phyloP scores from a whole-genome alignment of 2,329 filamentous ascomycete species.

The Cordyceps fumosorosea region DNA sequence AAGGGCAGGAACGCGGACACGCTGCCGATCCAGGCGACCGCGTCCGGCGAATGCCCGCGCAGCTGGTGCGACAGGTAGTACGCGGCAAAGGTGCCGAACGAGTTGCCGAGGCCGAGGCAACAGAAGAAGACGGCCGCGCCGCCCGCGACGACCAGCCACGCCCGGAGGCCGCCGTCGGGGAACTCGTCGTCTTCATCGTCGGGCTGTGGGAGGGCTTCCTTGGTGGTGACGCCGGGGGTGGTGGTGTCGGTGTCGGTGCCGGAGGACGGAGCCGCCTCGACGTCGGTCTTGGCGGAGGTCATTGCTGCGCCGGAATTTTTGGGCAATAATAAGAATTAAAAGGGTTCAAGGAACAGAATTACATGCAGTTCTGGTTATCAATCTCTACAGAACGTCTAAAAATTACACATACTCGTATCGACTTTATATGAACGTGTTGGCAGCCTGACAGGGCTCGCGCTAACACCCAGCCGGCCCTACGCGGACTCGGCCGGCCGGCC shows the following conservation, averaged over 20 bases:
- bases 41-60: constrained; percentile 17
- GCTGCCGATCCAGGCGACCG: constrained; percentile 23
- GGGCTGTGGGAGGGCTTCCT: background rate
- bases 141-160: constrained; percentile 18
- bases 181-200: background rate
- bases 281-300: background rate
- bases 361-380: background rate
- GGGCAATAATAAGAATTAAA: no score
- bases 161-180: constrained; percentile 8
- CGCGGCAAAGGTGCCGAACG: constrained; percentile 23
- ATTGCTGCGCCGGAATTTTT: no score
- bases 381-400: background rate
- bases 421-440: background rate
- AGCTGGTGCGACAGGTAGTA: constrained; percentile 23
- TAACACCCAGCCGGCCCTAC: background rate
- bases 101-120: constrained; percentile 22
- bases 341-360: no score
- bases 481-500: background rate
- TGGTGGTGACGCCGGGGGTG: background rate
- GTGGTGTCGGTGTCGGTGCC: background rate
- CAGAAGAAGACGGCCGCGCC: constrained; percentile 20
- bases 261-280: background rate
- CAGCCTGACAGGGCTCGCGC: background rate
- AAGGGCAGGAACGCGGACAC: constrained; percentile 22
- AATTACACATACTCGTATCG: no score